Percentiles rank a stretch among this genome's conserved stretches.
phyloP scores from a whole-genome alignment of 495 filamentous ascomycete species.

The Penicillium canescens region DNA sequence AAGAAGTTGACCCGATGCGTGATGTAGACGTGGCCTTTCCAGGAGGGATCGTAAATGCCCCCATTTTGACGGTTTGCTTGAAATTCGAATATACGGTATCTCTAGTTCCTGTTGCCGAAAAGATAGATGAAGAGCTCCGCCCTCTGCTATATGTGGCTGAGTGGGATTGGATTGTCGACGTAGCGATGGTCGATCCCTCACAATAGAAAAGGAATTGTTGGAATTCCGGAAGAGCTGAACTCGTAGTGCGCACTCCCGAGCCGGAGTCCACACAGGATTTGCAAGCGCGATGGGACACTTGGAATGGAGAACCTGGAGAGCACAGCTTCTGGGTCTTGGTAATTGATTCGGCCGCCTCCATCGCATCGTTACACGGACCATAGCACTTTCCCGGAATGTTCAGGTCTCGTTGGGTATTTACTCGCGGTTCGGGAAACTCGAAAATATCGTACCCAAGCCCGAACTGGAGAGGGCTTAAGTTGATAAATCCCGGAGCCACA shows the following conservation, averaged over 20 bases:
- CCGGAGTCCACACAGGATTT: background rate
- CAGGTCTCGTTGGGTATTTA: background rate
- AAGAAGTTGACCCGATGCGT: background rate
- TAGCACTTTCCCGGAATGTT: slow-evolving; percentile 11
- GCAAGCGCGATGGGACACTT: background rate
- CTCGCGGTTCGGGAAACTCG: background rate
- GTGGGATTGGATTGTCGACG: background rate
- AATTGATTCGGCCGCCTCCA: slow-evolving; percentile 8
- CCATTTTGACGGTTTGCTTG: background rate
- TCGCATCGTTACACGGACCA: slow-evolving; percentile 8
- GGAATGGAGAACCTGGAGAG: slow-evolving; percentile 2
- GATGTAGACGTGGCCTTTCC: background rate
- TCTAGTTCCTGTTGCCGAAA: background rate
- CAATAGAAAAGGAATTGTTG: slow-evolving; percentile 15
- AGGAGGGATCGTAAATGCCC: background rate
- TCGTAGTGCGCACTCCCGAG: background rate
- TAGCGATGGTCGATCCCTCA: background rate
- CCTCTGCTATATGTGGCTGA: background rate
- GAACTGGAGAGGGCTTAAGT: slow-evolving; percentile 11
- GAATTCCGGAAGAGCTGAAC: slow-evolving; percentile 6
- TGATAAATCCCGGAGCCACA: slow-evolving; percentile 13
- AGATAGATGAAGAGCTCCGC: background rate
- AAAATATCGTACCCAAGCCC: slow-evolving; percentile 9
- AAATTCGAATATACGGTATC: no score
- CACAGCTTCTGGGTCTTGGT: slow-evolving; percentile 10